A percentile compares a stretch with the other conserved stretches of the same genome.
Conservation (phyloP, 2,329 filamentous ascomycete genomes). For the Hypoxylon sp. region DNA sequence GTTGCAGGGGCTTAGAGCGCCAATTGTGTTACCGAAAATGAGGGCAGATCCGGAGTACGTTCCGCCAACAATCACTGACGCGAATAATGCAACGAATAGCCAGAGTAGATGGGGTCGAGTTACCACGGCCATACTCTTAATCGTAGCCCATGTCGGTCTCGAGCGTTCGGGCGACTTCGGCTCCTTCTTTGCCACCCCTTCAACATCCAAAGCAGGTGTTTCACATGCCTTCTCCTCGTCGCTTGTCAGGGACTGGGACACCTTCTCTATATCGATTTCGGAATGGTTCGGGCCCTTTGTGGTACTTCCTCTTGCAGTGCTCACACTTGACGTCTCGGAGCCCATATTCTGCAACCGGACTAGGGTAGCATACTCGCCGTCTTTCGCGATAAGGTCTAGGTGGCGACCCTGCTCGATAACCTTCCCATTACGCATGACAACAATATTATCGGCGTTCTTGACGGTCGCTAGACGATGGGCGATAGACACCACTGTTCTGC, state of each 20-base stretch:
- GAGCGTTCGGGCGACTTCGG: conserved; percentile 22
- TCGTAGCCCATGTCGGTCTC: conserved; percentile 56
- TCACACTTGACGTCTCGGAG: conserved; percentile 55
- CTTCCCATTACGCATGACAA: conserved; percentile 72
- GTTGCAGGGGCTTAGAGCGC: conserved; percentile 66
- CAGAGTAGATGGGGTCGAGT: conserved; percentile 58
- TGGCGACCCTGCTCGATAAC: conserved; percentile 75
- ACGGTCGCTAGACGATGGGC: conserved; percentile 74
- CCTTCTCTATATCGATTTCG: conserved; percentile 59
- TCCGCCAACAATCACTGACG: conserved; percentile 68
- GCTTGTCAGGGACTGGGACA: conserved; percentile 30
- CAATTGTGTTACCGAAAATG: conserved; percentile 67
- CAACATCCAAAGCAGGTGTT: conserved; percentile 24
- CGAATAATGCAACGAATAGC: conserved; percentile 59
- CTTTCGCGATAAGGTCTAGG: conserved; percentile 65
- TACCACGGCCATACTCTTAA: conserved; percentile 57
- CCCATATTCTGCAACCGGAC: conserved; percentile 54
- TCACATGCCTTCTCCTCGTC: conserved; percentile 39
- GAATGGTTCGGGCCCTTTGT: conserved; percentile 49
- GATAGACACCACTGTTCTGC: conserved; percentile 76
- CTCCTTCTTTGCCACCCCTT: conserved; percentile 33
- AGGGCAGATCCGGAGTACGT: conserved; percentile 69
- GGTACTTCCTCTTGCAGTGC: conserved; percentile 51
- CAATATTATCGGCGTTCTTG: conserved; percentile 74
- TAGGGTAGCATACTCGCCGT: conserved; percentile 53